phyloP scores from a whole-genome alignment of 768 basidiomycete genomes.

The Lactarius hengduanensis region DNA sequence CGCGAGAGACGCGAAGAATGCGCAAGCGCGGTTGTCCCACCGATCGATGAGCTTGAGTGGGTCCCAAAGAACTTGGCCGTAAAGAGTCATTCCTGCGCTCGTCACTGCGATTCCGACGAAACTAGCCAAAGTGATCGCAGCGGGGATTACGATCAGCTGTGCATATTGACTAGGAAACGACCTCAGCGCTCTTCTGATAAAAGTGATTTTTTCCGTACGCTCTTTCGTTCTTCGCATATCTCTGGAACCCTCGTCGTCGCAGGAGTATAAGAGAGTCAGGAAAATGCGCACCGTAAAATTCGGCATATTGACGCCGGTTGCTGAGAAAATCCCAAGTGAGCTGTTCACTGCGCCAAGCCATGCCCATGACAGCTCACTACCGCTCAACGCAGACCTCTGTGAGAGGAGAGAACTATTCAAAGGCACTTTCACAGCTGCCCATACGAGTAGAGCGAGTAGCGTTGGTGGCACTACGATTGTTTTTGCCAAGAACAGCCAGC shows the following conservation, averaged over 20 bases:
- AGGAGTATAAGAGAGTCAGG: neutral
- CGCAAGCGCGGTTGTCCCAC: slow-evolving; percentile 83
- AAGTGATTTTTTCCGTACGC: slow-evolving; percentile 43
- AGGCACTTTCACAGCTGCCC: slow-evolving; percentile 60
- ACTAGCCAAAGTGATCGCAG: slow-evolving; percentile 70
- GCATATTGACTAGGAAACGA: slow-evolving; percentile 56
- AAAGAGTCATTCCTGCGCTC: slow-evolving; percentile 45
- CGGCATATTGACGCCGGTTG: slow-evolving; percentile 75
- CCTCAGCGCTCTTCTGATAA: neutral
- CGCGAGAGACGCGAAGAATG: slow-evolving; percentile 78
- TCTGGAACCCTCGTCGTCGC: slow-evolving; percentile 36
- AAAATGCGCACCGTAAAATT: slow-evolving; percentile 63
- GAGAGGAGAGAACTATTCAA: slow-evolving; percentile 55
- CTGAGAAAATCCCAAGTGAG: slow-evolving; percentile 70
- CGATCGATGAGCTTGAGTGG: slow-evolving; percentile 70
- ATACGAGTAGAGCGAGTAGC: slow-evolving; percentile 35
- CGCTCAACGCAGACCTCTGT: slow-evolving; percentile 50
- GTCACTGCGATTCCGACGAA: slow-evolving; percentile 84
- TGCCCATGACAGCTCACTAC: slow-evolving; percentile 61
- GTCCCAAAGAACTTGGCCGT: slow-evolving; percentile 69
- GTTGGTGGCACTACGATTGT: slow-evolving; percentile 44
- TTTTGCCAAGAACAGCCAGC: slow-evolving; percentile 71
- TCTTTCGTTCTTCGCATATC: slow-evolving; percentile 69
- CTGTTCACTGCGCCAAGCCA: slow-evolving; percentile 79
- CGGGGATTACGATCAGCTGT: slow-evolving; percentile 73